phyloP scores from a whole-genome alignment of 495 filamentous ascomycete genomes.

The Daldinia loculata region DNA sequence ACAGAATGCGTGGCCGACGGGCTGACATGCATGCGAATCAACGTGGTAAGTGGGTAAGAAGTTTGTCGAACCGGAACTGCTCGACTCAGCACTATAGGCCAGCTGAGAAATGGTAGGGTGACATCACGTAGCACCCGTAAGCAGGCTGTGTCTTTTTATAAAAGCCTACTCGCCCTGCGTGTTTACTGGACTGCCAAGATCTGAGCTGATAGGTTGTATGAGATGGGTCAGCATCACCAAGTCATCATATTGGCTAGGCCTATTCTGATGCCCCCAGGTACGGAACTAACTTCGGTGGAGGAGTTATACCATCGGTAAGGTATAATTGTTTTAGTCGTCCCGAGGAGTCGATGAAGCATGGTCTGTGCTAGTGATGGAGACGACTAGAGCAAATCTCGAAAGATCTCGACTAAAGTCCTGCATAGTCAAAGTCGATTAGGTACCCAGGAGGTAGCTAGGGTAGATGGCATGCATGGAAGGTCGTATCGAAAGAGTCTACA shows the following conservation, averaged over 20 bases:
- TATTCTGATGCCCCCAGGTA: conserved; percentile 7
- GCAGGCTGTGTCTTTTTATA: conserved; percentile 34
- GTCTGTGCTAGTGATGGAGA: conserved; percentile 4
- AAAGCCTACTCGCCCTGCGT: conserved; percentile 8
- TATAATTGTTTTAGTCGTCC: conserved; percentile 8
- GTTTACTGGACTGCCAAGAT: conserved; percentile 36
- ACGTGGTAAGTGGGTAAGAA: conserved; percentile 30
- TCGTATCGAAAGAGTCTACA: conserved; percentile 19
- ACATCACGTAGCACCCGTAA: conserved; percentile 29
- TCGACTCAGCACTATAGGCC: conserved; percentile 33
- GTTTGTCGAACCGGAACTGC: conserved; percentile 9
- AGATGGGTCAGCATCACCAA: conserved; percentile 20
- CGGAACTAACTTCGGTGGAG: conserved; percentile 11
- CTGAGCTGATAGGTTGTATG: conserved; percentile 11
- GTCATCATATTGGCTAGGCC: conserved; percentile 24
- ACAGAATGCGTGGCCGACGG: conserved; percentile 28
- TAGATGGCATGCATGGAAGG: conserved; percentile 8
- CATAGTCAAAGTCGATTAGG: neutral
- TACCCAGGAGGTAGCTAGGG: neutral
- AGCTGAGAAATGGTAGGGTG: conserved; percentile 38
- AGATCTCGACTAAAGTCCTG: conserved; percentile 20
- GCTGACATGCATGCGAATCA: conserved; percentile 32
- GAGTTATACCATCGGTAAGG: conserved; percentile 19
- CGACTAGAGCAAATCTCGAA: conserved; percentile 22
- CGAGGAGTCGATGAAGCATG: conserved; percentile 14